Percentiles rank a stretch among this genome's conserved stretches.
Conservation (phyloP, 164 flowering plant species). For the Pachysandra terminalis region DNA sequence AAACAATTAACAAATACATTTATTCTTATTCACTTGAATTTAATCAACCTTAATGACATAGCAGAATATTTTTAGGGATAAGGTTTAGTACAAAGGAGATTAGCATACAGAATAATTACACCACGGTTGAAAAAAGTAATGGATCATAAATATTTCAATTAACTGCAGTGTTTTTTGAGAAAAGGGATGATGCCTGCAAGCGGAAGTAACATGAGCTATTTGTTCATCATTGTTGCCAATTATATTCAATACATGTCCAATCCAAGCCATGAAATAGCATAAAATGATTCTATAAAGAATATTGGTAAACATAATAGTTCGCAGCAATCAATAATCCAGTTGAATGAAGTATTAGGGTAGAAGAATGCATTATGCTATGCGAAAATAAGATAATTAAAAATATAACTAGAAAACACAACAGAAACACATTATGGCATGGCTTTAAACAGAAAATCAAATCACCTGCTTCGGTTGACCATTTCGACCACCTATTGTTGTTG, state of each 20-base stretch:
- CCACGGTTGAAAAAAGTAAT: no score
- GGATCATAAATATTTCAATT: no score
- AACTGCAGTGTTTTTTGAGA: no score
- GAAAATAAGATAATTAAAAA: not conserved
- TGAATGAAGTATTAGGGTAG: not conserved
- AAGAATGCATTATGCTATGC: no score
- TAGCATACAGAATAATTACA: not conserved
- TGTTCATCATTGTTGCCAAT: not conserved
- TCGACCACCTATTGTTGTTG: constrained; percentile 67
- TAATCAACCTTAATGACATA: not conserved
- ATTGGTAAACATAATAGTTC: not conserved
- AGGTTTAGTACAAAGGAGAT: not conserved
- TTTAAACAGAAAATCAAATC: constrained; percentile 1
- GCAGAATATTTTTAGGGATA: not conserved
- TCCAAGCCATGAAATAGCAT: not conserved
- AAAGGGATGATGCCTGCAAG: not conserved
- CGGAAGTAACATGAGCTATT: not conserved
- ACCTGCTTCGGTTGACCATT: constrained; percentile 90
- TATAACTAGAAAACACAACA: not conserved
- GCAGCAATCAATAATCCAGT: not conserved
- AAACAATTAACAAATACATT: not conserved
- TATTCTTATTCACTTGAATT: not conserved
- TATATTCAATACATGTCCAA: not conserved
- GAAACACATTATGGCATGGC: not conserved
- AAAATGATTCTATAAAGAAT: not conserved